These are phyloP conservation scores for Urtica urens DNA, from an alignment of 306 rosid species.

Conservation along the genomic window DNA sequence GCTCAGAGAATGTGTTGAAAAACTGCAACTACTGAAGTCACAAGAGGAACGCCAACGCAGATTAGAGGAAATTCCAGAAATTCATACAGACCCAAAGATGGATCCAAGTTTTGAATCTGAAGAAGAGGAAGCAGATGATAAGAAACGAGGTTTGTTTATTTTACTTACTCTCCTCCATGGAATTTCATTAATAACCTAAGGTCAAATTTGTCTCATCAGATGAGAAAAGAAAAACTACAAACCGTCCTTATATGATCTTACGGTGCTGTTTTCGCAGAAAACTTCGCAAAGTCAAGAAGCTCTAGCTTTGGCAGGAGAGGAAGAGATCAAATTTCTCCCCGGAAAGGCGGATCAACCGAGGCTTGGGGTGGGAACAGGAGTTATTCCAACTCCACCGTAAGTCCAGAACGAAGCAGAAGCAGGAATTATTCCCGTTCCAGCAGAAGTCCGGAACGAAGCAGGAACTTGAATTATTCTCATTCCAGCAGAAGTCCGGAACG, in stretches of 20 bases:
- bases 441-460: conserved; percentile 44
- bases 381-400: conserved; percentile 36
- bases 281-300: conserved; percentile 54
- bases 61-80: conserved; percentile 77
- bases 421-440: too few relatives aligned
- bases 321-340: conserved; percentile 71
- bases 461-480: too few relatives aligned
- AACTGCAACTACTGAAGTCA: conserved; percentile 82
- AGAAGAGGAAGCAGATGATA: conserved; percentile 69
- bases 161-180: not conserved
- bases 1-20: conserved; percentile 99
- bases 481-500: conserved; percentile 42
- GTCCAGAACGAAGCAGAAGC: too few relatives aligned
- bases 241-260: conserved; percentile 12
- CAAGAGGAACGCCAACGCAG: conserved; percentile 99
- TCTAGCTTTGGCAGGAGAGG: conserved; percentile 67
- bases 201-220: too few relatives aligned
- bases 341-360: conserved; percentile 53
- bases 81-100: conserved; percentile 91
- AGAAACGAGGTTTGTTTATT: conserved; percentile 42
- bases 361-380: conserved; percentile 68
- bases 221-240: too few relatives aligned
- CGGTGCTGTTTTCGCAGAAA: conserved; percentile 54
- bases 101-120: conserved; percentile 94
- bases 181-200: too few relatives aligned